Percentiles rank a stretch among this genome's conserved stretches.
Conservation (phyloP, 495 filamentous ascomycete species). For the Alectoria sarmentosa region DNA sequence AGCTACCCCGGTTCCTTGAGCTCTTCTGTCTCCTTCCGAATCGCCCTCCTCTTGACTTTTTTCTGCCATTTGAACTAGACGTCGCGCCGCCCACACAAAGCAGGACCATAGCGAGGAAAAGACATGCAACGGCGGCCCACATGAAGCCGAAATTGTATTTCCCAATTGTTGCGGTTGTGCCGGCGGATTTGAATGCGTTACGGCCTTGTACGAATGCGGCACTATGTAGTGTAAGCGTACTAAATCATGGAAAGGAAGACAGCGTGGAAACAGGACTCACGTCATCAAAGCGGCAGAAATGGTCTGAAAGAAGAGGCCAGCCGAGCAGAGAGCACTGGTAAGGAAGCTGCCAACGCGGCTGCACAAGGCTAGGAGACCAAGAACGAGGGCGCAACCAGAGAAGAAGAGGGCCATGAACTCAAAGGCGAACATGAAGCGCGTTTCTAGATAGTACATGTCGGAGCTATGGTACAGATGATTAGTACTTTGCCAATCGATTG, state of each 20-base stretch:
- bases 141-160: constrained; percentile 75
- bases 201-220: constrained; percentile 73
- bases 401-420: constrained; percentile 64
- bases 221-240: constrained; percentile 33
- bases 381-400: constrained; percentile 50
- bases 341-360: constrained; percentile 54
- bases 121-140: constrained; percentile 68
- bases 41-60: constrained; percentile 24
- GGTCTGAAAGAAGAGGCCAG: constrained; percentile 56
- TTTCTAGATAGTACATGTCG: constrained; percentile 52
- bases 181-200: constrained; percentile 54
- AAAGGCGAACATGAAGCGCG: constrained; percentile 68
- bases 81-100: constrained; percentile 51
- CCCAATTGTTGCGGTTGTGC: constrained; percentile 56
- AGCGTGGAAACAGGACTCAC: constrained; percentile 39
- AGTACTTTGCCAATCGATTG: not conserved
- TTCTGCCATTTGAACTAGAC: constrained; percentile 22
- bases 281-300: constrained; percentile 62
- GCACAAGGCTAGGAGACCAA: constrained; percentile 54
- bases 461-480: constrained; percentile 3
- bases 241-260: not conserved
- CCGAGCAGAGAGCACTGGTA: constrained; percentile 45
- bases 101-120: constrained; percentile 62
- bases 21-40: constrained; percentile 35
- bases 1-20: constrained; percentile 38